Percentiles rank a stretch among this genome's conserved stretches.
phyloP scores from a whole-genome alignment of 192 early-diverging fungal genomes.

The Backusella parvicylindrica region DNA sequence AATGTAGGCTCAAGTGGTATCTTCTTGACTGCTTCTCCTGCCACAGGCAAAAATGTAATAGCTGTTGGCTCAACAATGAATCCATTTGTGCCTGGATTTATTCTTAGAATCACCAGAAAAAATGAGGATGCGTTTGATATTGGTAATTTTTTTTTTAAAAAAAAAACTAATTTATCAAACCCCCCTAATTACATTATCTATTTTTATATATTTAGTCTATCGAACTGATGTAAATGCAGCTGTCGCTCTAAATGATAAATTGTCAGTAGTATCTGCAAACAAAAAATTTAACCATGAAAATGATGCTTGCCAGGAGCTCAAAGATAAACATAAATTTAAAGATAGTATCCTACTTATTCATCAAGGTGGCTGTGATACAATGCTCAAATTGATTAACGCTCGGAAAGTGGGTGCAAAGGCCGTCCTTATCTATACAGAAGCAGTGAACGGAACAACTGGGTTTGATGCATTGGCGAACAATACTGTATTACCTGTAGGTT shows the following conservation, averaged over 20 bases:
- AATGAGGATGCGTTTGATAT: constrained; percentile 1
- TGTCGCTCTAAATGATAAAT: neutral
- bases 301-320: constrained; percentile 53
- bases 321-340: constrained; percentile 14
- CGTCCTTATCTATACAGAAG: constrained; percentile 58
- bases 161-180: neutral
- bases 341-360: constrained; percentile 57
- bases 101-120: constrained; percentile 18
- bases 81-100: constrained; percentile 24
- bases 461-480: neutral
- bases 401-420: constrained; percentile 58
- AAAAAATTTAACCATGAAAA: constrained; percentile 36
- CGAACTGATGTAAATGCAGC: constrained; percentile 13
- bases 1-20: constrained; percentile 63
- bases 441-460: neutral
- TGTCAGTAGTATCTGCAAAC: constrained; percentile 33
- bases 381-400: constrained; percentile 52
- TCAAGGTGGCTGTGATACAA: constrained; percentile 62
- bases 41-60: constrained; percentile 50
- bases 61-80: constrained; percentile 53
- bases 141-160: constrained; percentile 1
- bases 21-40: constrained; percentile 56
- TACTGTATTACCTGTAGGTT: constrained; percentile 18
- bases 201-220: constrained; percentile 11
- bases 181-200: neutral